These are phyloP conservation scores for Monosporozyma yasuniensis DNA, from an alignment of 805 yeast genomes.

Conservation along the genomic window DNA sequence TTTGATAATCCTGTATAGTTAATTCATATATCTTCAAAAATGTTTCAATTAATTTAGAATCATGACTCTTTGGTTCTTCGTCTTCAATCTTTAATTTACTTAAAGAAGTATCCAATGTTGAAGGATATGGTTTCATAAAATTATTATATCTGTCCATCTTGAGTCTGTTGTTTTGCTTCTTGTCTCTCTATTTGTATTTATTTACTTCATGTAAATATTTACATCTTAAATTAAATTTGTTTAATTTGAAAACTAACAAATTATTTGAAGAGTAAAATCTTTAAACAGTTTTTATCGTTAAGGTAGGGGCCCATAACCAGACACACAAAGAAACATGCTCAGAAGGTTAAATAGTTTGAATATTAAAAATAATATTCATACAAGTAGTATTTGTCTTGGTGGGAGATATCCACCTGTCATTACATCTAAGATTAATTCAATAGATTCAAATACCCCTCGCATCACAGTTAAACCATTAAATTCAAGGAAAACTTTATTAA, in stretches of 20 bases:
- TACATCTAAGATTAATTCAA: not conserved
- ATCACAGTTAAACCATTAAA: constrained; percentile 51
- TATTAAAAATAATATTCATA: not conserved
- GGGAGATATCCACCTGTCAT: not conserved
- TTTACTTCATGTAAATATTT: not conserved
- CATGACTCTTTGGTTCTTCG: not conserved
- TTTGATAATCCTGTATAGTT: constrained; percentile 21
- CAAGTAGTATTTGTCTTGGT: not conserved
- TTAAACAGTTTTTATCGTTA: too few relatives aligned
- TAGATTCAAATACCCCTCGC: constrained; percentile 22
- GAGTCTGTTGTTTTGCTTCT: not conserved
- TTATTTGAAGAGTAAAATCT: too few relatives aligned
- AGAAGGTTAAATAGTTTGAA: not conserved
- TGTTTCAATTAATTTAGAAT: not conserved
- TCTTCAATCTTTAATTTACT: not conserved
- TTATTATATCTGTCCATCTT: not conserved
- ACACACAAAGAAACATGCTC: not conserved
- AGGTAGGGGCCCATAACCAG: too few relatives aligned
- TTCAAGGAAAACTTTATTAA: constrained; percentile 77
- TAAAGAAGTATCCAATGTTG: too few relatives aligned
- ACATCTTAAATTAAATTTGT: not conserved
- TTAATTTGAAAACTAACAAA: too few relatives aligned
- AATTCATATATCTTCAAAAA: constrained; percentile 20
- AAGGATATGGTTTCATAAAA: constrained; percentile 1
- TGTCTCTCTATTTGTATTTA: not conserved